These are phyloP conservation scores for Syncephalastrum racemosum DNA, from an alignment of 371 early-diverging fungal species.

Conservation along the genomic window DNA sequence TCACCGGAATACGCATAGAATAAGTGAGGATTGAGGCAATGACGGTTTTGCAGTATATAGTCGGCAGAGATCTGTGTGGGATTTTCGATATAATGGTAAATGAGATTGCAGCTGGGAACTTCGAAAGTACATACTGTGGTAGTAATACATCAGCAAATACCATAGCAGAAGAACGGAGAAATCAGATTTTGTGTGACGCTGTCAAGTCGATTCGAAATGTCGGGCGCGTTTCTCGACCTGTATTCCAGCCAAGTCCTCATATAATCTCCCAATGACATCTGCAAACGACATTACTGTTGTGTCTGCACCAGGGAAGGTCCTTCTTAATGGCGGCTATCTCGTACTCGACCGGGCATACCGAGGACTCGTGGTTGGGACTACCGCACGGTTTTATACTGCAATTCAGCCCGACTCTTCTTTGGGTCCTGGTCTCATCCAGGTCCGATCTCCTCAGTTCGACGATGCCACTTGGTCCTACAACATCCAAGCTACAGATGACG, in stretches of 20 bases:
- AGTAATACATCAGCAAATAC: neutral
- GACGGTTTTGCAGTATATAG: too few relatives aligned
- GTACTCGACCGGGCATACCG: conserved; percentile 80
- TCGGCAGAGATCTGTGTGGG: too few relatives aligned
- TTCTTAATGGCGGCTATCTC: conserved; percentile 93
- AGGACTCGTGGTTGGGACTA: conserved; percentile 85
- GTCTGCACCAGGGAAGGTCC: conserved; percentile 95
- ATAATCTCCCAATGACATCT: conserved; percentile 7
- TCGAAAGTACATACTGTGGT: too few relatives aligned
- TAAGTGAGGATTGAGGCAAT: too few relatives aligned
- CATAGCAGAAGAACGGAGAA: neutral
- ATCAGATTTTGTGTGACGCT: conserved; percentile 2
- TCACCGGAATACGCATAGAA: too few relatives aligned
- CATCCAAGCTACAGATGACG: conserved; percentile 19
- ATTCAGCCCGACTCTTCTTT: conserved; percentile 34
- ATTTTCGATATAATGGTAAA: too few relatives aligned
- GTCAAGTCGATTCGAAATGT: neutral
- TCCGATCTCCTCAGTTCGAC: conserved; percentile 73
- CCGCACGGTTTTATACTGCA: conserved; percentile 80
- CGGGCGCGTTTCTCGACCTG: neutral
- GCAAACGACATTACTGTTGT: conserved; percentile 38
- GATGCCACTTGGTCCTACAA: conserved; percentile 67
- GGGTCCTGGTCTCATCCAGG: conserved; percentile 37
- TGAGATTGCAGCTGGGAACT: too few relatives aligned
- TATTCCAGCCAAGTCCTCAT: neutral